Base-by-base conservation (phyloP, 2,329 filamentous ascomycete species). In the Sporothrix brunneoviolacea region DNA sequence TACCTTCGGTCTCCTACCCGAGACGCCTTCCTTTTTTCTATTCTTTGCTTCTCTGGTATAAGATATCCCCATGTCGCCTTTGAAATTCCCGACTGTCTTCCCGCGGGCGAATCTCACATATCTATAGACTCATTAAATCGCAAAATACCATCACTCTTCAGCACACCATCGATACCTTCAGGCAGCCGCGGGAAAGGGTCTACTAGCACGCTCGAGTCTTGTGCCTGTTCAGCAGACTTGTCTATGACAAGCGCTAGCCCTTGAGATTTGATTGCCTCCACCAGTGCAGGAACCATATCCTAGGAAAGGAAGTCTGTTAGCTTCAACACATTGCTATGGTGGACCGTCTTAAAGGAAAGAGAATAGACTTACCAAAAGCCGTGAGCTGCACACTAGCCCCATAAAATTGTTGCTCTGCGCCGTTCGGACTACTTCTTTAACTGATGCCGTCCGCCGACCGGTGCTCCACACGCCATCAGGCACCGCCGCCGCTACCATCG, bases 371-470 rank as follows among this genome's bases (percentile, higher is more conserved):
- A 94, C 89, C 72, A 98, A 68, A 56, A 98, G 74, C 58, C 86
- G 80, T 28, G 88, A 91, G 59, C 84, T 90, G 69, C 91, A 96
- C 54, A 97, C 88, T 62, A 98, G 67, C 3, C 93, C 93, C 93
- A 98, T 98, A 58, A 98, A 88, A 65, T 98, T 98, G 65, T 98
- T 98, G 64, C 84, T 88, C 67, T 94, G 87, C 19, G 91, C 91
- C 62, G 95, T 89, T 56, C 91, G 80, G 13, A 96, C 93, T 4
- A 88, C 88, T 65, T 98, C 91, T 70, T 97, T 98, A 58, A 97
- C 88, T 6, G 89, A 95, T 57, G 85, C 85, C 13, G 84, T 86
- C 42, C 83, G 80, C 50, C 85, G 77, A 15, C 87, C 88, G 58
- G 82, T 87, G 58, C 76, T 71, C 53, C 68, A 62, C 13, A 71